Base-by-base conservation (phyloP, 108 stramenopile species). In the Cyclotella atomus region DNA sequence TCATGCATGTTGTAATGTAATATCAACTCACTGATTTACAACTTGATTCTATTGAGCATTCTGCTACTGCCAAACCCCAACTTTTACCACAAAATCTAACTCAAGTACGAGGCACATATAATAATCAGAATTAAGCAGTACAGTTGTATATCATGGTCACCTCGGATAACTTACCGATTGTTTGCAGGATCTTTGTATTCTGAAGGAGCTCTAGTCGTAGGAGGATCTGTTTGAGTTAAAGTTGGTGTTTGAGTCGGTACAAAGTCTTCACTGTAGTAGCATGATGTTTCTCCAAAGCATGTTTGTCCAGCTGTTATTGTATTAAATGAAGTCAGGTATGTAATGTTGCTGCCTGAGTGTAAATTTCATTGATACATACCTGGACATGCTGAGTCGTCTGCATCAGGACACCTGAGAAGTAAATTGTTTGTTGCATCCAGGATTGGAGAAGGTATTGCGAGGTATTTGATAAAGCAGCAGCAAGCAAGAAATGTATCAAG, bases 261-360 rank as follows among this genome's bases (percentile, higher is more conserved):
- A 20, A 81, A 49, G 23, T 70, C 80, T 7, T 57, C 70, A 27
- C 60, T 50, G 38, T 67, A 32, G 44, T 74, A 75, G 35, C 80
- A 81, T 33, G 46, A 29, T 20, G 80, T 81, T 16, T 74, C 44
- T n/a, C 68, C 80, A 65, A 75, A 81, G 35, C 80, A 81, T 10
- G 41, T 44, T 50, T 59, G 23, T 21, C 64, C 68, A 35, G 30
- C 67, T 25, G 67, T 50, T 29, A 67, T 70, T 2, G 50, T 50
- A 15, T 15, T 21, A 38, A 35, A 15, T n/a, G n/a, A 61, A 27
- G 25, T n/a, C n/a, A n/a, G n/a, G n/a, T n/a, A n/a, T n/a, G n/a
- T n/a, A n/a, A n/a, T n/a, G n/a, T n/a, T n/a, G n/a, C n/a, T n/a
- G n/a, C n/a, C n/a, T n/a, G n/a, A n/a, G n/a, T n/a, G n/a, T n/a